Evolutionary conservation across 2,329 filamentous ascomycete genomes (phyloP).

Genomic region (Aspergillus sp.): DNA sequence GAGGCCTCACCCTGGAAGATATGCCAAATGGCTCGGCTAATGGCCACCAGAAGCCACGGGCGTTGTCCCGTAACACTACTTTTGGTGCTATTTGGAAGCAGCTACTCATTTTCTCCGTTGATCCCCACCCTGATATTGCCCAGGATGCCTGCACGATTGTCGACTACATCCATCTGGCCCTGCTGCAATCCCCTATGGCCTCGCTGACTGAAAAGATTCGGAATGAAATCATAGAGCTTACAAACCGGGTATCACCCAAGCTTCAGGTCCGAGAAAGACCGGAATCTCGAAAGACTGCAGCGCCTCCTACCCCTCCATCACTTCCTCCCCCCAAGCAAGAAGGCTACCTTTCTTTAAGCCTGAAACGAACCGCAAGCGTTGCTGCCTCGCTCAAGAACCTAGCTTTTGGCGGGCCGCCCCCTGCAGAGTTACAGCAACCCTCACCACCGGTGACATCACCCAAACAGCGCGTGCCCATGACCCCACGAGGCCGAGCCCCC

Average conservation of each 20-base stretch:
- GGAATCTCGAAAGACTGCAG: constrained; percentile 33
- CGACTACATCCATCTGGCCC: constrained; percentile 75
- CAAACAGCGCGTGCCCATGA: constrained; percentile 37
- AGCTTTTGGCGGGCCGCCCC: constrained; percentile 48
- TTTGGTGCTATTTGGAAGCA: constrained; percentile 96
- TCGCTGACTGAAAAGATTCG: constrained; percentile 68
- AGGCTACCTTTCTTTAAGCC: constrained; percentile 59
- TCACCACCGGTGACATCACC: constrained; percentile 26
- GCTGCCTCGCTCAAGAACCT: constrained; percentile 63
- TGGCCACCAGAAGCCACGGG: constrained; percentile 27
- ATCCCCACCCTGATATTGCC: constrained; percentile 91
- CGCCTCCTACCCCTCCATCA: constrained; percentile 48
- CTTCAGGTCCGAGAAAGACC: constrained; percentile 35
- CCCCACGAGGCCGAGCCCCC: constrained; percentile 50
- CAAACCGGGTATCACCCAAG: constrained; percentile 34
- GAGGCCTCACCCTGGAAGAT: constrained; percentile 18
- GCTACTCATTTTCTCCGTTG: constrained; percentile 82
- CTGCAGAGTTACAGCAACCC: constrained; percentile 27
- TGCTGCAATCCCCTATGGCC: constrained; percentile 75
- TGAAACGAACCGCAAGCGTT: constrained; percentile 63
- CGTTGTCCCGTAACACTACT: constrained; percentile 76
- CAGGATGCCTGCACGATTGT: constrained; percentile 79
- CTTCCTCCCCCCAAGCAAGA: constrained; percentile 53
- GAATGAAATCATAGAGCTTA: constrained; percentile 56
- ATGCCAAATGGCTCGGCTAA: constrained; percentile 17